phyloP scores from a whole-genome alignment of 2,329 filamentous ascomycete species.

The Nothomitra cinnamomea region DNA sequence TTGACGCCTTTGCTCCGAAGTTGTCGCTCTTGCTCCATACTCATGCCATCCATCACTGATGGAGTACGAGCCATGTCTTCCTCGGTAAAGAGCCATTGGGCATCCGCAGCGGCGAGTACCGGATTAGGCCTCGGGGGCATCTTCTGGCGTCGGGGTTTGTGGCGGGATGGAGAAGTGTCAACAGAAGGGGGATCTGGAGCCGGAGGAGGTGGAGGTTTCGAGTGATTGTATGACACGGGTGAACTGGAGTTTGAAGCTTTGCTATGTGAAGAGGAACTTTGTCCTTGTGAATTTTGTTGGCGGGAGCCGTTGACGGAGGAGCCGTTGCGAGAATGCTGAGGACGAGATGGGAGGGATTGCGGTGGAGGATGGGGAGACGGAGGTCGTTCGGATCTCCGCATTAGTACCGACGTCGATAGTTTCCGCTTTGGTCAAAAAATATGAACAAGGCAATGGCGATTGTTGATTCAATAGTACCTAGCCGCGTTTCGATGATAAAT shows the following conservation, averaged over 20 bases:
- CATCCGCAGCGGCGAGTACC: conserved; percentile 36
- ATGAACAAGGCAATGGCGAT: background rate
- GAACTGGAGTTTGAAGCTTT: background rate
- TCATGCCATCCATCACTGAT: conserved; percentile 67
- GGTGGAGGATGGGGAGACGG: background rate
- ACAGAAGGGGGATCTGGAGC: conserved; percentile 2
- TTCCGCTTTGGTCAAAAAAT: background rate
- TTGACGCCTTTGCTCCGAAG: conserved; percentile 83
- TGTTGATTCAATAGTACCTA: too few relatives aligned
- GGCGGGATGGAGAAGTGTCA: background rate
- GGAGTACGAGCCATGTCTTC: conserved; percentile 72
- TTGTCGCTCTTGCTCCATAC: conserved; percentile 58
- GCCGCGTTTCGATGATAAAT: background rate
- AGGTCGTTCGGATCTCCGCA: background rate
- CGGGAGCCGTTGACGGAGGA: background rate
- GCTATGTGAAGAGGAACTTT: background rate
- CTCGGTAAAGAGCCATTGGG: conserved; percentile 80
- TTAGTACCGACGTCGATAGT: background rate
- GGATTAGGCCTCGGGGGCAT: conserved; percentile 22
- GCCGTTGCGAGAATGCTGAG: background rate
- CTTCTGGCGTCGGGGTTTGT: background rate
- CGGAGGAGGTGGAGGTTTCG: background rate
- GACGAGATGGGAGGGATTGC: background rate
- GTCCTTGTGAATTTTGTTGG: background rate
- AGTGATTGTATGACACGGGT: background rate